These are phyloP conservation scores for Neurospora discreta DNA, from an alignment of 495 filamentous ascomycete genomes.

Conservation along the genomic window DNA sequence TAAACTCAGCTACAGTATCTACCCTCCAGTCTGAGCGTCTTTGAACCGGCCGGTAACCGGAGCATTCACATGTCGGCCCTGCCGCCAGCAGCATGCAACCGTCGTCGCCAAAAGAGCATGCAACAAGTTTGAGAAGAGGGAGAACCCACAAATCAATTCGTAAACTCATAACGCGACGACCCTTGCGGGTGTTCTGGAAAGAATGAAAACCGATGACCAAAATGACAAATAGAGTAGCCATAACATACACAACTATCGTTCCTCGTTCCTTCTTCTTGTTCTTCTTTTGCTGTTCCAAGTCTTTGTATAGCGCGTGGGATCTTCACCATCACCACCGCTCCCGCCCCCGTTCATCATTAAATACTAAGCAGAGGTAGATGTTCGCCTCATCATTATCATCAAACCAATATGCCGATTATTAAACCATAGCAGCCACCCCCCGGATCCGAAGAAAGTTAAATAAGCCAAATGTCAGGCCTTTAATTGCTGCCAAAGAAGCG, in stretches of 20 bases:
- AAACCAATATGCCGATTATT: neutral
- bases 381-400: neutral
- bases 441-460: neutral
- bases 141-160: neutral
- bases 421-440: neutral
- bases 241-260: neutral
- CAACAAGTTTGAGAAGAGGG: neutral
- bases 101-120: neutral
- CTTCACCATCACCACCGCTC: neutral
- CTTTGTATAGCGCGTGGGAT: neutral
- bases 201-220: neutral
- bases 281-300: neutral
- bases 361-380: neutral
- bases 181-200: neutral
- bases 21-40: neutral
- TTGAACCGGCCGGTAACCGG: neutral
- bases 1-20: neutral
- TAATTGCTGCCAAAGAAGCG: conserved; percentile 15
- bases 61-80: neutral
- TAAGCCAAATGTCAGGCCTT: neutral
- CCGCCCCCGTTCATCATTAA: neutral
- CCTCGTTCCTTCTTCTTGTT: neutral
- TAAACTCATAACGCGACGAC: neutral
- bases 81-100: neutral
- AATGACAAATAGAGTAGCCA: neutral